Percentiles rank a stretch among this genome's conserved stretches.
These are phyloP conservation scores for Mycena alexandri DNA, from an alignment of 768 basidiomycete genomes.

Conservation along the genomic window DNA sequence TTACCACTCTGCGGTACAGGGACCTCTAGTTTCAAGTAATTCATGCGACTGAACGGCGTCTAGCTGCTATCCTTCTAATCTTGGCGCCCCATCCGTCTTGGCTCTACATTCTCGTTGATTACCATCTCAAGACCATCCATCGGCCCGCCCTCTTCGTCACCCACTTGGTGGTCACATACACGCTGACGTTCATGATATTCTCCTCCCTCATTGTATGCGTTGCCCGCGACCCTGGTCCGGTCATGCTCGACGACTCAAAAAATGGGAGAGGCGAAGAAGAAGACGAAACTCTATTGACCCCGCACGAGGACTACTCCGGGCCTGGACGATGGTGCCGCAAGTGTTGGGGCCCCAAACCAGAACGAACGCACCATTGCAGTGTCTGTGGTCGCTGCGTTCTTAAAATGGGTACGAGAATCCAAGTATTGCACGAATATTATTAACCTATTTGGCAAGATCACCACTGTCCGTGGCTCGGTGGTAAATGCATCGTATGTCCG, in stretches of 20 bases:
- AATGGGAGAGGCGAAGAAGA: slow-evolving; percentile 53
- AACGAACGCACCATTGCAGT: slow-evolving; percentile 84
- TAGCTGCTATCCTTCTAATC: slow-evolving; percentile 68
- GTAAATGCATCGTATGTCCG: slow-evolving; percentile 78
- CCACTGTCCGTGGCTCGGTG: slow-evolving; percentile 88
- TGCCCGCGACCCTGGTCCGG: slow-evolving; percentile 81
- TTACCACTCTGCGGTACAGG: slow-evolving; percentile 67
- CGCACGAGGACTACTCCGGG: slow-evolving; percentile 61
- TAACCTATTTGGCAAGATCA: slow-evolving; percentile 66
- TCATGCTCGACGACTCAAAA: slow-evolving; percentile 46
- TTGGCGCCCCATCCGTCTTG: slow-evolving; percentile 82
- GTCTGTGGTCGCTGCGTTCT: slow-evolving; percentile 83
- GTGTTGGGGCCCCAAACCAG: slow-evolving; percentile 85
- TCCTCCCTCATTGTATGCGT: slow-evolving; percentile 81
- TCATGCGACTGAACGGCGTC: background rate
- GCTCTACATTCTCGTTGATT: slow-evolving; percentile 74
- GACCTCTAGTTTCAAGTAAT: background rate
- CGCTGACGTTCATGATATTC: slow-evolving; percentile 76
- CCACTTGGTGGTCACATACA: slow-evolving; percentile 73
- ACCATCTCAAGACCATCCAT: slow-evolving; percentile 70
- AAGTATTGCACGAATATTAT: background rate
- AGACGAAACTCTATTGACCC: slow-evolving; percentile 70
- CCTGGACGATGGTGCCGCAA: slow-evolving; percentile 82
- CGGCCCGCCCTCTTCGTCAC: slow-evolving; percentile 59
- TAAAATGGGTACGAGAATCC: slow-evolving; percentile 77